Conservation (phyloP, 148 eudicot genomes). For the Rhododendron henanense region DNA sequence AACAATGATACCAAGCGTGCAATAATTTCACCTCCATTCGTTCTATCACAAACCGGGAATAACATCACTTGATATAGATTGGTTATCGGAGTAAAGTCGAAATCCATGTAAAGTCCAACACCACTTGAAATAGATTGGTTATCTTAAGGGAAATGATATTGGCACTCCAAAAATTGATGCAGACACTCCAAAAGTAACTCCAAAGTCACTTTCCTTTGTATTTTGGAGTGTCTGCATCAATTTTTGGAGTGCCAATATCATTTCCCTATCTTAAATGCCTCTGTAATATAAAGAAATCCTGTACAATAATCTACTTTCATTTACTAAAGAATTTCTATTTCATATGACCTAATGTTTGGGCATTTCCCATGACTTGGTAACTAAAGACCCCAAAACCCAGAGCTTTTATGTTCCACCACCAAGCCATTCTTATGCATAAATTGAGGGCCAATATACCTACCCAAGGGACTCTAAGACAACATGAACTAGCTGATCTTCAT, state of each 20-base stretch:
- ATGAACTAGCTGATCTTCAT: not conserved
- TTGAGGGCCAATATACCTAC: not conserved
- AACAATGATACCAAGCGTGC: not conserved
- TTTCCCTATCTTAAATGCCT: not conserved
- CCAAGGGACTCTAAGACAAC: not conserved
- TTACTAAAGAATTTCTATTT: not conserved
- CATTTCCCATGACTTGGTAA: constrained; percentile 25
- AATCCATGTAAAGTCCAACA: not conserved
- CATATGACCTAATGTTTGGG: not conserved
- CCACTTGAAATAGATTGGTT: too few species aligned
- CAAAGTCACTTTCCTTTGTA: too few species aligned
- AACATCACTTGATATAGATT: not conserved
- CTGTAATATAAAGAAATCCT: not conserved
- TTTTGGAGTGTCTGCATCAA: too few species aligned
- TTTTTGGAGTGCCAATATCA: too few species aligned
- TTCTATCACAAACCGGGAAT: not conserved
- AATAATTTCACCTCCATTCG: not conserved
- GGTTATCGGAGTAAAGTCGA: not conserved
- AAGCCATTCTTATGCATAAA: not conserved
- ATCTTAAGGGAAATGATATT: too few species aligned
- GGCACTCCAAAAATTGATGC: too few species aligned
- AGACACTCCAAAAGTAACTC: too few species aligned
- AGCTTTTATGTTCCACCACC: not conserved
- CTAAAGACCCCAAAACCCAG: constrained; percentile 14
- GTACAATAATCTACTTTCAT: not conserved